Base-by-base conservation (phyloP, 1,139 yeast species). In the Casaregolazyma suthepensis region DNA sequence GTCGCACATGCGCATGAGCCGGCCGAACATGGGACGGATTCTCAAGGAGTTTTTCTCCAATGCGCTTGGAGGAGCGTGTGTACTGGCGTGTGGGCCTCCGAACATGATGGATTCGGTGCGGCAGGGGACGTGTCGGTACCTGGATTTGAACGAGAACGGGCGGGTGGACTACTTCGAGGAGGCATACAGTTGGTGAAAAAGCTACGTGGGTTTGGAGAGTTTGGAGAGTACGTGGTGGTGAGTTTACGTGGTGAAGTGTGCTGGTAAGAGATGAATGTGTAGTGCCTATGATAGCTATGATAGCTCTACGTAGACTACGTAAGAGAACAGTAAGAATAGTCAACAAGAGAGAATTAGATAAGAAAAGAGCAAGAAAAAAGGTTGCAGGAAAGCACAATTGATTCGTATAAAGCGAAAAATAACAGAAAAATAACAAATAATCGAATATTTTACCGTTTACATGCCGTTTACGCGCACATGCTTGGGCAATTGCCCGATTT, bases 71-170 rank as follows among this genome's bases (percentile, higher is more conserved):
- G 63, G 69, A 44, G 63, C 68, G 2, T 65, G 68, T 29, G 71
- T 71, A 1, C 59, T 71, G 9, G 71, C 71, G 3, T 71, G 74
- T 50, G 74, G 74, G 1, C 74, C 74, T 2, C 68, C 71, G 0
- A 55, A 63, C 4, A 66, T 71, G 73, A 69, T 70, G 67, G 74
- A 71, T 53, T 55, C 62, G 2, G 52, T 69, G 17, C 58, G 72
- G 31, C 56, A 60, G 54, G 57, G 65, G 5, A 67, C 67, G 15
- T 61, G 63, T 26, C 53, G 58, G 18, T 57, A 65, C 51, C 54
- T 67, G 43, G 70, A 67, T 35, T 43, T 56, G n/a, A 67, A 60
- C 2, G 57, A 58, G 45, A 56, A 64, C 45, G 73, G 73, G 7
- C 58, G 71, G 3, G 69, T 67, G 0, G 72, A 69, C 51, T 71